Evolutionary conservation across 495 filamentous ascomycete genomes (phyloP).

Genomic region (Rostrohypoxylon terebratum): DNA sequence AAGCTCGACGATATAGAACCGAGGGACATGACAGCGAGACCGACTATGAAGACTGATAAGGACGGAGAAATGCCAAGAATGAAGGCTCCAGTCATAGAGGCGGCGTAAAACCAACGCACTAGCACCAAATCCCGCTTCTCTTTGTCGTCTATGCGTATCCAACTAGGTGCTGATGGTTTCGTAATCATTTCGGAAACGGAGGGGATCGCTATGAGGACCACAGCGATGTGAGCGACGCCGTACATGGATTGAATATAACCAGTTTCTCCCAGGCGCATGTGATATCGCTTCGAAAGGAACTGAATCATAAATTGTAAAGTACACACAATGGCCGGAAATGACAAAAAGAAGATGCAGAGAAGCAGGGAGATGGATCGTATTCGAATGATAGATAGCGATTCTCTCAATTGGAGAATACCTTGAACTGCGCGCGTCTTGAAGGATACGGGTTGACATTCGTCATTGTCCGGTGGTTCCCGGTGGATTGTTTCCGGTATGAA

Average conservation of each 20-base stretch:
- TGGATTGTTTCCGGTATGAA: conserved; percentile 62
- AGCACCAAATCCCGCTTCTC: conserved; percentile 42
- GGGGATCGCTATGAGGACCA: conserved; percentile 46
- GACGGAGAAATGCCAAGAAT: conserved; percentile 45
- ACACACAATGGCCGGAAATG: conserved; percentile 37
- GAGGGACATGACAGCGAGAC: conserved; percentile 47
- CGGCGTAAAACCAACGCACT: conserved; percentile 41
- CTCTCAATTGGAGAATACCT: conserved; percentile 35
- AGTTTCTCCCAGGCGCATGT: conserved; percentile 44
- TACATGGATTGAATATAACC: conserved; percentile 50
- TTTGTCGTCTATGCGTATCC: conserved; percentile 40
- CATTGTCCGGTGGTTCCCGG: neutral
- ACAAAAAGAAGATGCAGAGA: conserved; percentile 42
- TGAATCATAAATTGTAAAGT: conserved; percentile 49
- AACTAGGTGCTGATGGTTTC: conserved; percentile 28
- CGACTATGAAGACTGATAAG: conserved; percentile 40
- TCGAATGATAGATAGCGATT: conserved; percentile 37
- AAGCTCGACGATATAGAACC: conserved; percentile 45
- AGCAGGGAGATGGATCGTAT: conserved; percentile 41
- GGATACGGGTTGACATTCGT: neutral
- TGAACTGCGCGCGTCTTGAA: conserved; percentile 31
- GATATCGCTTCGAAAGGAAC: conserved; percentile 48
- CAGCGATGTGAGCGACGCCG: conserved; percentile 43
- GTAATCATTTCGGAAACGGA: conserved; percentile 32
- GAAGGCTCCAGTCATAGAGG: conserved; percentile 38